These are phyloP conservation scores for Perilla frutescens DNA, from an alignment of 257 asterid species.

Conservation along the genomic window DNA sequence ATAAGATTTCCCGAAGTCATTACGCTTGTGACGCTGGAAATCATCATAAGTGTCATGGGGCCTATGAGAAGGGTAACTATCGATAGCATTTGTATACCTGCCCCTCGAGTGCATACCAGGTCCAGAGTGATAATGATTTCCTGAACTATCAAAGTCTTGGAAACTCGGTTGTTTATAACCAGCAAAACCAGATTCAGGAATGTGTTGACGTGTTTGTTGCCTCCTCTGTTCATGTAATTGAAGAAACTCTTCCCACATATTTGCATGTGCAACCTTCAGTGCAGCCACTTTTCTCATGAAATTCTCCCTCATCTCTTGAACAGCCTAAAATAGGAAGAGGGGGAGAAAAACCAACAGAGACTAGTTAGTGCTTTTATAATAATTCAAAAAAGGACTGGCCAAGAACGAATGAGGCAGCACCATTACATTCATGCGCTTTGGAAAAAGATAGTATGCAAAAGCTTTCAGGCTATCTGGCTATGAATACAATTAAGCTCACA, in stretches of 20 bases:
- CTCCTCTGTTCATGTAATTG: constrained; percentile 67
- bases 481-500: constrained; percentile 25
- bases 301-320: constrained; percentile 73
- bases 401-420: constrained; percentile 13
- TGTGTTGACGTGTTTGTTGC: constrained; percentile 58
- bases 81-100: constrained; percentile 66
- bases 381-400: constrained; percentile 21
- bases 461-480: background rate
- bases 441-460: background rate
- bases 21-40: constrained; percentile 76
- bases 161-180: constrained; percentile 59
- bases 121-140: constrained; percentile 63
- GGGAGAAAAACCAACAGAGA: constrained; percentile 32
- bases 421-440: background rate
- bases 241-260: constrained; percentile 87
- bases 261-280: constrained; percentile 71
- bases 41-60: constrained; percentile 63
- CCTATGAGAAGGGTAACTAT: constrained; percentile 71
- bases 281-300: constrained; percentile 61
- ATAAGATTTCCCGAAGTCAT: constrained; percentile 68
- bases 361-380: constrained; percentile 16
- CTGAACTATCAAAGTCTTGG: constrained; percentile 57
- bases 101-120: constrained; percentile 60
- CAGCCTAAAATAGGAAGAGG: constrained; percentile 49
- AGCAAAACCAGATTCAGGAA: constrained; percentile 60